Evolutionary conservation across 345 rosid species (phyloP).

Genomic region (Sisymbrium irio): DNA sequence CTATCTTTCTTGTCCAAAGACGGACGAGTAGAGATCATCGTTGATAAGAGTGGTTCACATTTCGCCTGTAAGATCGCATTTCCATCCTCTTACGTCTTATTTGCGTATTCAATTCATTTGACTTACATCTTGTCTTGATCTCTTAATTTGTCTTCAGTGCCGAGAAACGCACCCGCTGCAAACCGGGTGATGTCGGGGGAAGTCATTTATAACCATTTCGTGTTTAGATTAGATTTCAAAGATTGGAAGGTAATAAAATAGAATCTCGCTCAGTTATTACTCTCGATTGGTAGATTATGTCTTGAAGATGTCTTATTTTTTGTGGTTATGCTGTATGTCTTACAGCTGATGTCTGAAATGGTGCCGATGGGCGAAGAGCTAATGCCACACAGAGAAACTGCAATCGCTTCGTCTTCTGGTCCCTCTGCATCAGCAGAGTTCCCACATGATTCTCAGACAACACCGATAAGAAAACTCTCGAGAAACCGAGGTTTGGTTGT

Average conservation of each 20-base stretch:
- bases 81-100: not conserved
- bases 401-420: constrained; percentile 17
- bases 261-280: not conserved
- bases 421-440: constrained; percentile 29
- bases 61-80: constrained; percentile 55
- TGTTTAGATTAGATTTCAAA: constrained; percentile 79
- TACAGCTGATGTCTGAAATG: constrained; percentile 52
- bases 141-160: constrained; percentile 44
- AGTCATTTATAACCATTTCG: constrained; percentile 69
- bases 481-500: constrained; percentile 76
- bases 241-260: constrained; percentile 76
- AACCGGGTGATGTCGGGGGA: constrained; percentile 51
- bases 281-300: not conserved
- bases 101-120: not conserved
- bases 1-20: constrained; percentile 88
- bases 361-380: constrained; percentile 68
- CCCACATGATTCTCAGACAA: constrained; percentile 42
- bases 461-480: constrained; percentile 77
- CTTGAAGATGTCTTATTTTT: constrained; percentile 2
- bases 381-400: constrained; percentile 55
- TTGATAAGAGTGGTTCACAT: constrained; percentile 65
- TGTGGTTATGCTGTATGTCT: not conserved
- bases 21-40: constrained; percentile 65
- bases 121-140: not conserved
- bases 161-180: constrained; percentile 80